These are phyloP conservation scores for Chlorella sp. DNA, from an alignment of 139 green algal species.

Conservation along the genomic window DNA sequence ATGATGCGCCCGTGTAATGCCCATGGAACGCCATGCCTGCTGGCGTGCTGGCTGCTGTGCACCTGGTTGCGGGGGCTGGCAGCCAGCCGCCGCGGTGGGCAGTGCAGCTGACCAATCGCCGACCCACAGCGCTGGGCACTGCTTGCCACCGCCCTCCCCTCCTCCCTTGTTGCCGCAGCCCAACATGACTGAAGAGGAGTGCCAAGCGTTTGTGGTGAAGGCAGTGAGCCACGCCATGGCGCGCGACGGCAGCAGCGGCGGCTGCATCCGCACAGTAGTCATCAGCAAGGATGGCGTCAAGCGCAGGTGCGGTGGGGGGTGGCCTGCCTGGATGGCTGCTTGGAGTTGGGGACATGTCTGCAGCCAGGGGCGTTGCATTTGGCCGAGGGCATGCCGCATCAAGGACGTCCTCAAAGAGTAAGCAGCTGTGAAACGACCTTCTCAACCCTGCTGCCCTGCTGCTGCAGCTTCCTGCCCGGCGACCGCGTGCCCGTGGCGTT, in stretches of 20 bases:
- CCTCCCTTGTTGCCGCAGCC: constrained; percentile 31
- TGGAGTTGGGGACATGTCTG: too few species aligned
- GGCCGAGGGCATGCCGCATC: too few species aligned
- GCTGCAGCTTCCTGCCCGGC: constrained; percentile 36
- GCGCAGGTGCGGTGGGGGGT: constrained; percentile 45
- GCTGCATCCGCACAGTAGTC: constrained; percentile 82
- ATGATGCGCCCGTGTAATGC: too few species aligned
- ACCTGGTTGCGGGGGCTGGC: background rate
- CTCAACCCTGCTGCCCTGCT: constrained; percentile 18
- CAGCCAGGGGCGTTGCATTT: too few species aligned
- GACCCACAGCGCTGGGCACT: background rate
- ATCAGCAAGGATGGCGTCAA: constrained; percentile 68
- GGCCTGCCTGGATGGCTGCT: too few species aligned
- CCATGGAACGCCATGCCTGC: too few species aligned
- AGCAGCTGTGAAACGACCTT: too few species aligned
- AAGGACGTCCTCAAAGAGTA: too few species aligned
- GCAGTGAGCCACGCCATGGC: constrained; percentile 85
- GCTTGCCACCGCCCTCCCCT: too few species aligned
- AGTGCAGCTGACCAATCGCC: background rate
- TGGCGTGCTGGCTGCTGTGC: background rate
- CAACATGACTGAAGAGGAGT: constrained; percentile 82
- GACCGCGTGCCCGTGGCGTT: background rate
- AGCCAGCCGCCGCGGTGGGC: background rate
- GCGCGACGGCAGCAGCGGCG: constrained; percentile 82
- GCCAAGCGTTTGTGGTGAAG: constrained; percentile 77